Base-by-base conservation (phyloP, 1,284 basidiomycete genomes). In the Cystobasidium slooffiae region DNA sequence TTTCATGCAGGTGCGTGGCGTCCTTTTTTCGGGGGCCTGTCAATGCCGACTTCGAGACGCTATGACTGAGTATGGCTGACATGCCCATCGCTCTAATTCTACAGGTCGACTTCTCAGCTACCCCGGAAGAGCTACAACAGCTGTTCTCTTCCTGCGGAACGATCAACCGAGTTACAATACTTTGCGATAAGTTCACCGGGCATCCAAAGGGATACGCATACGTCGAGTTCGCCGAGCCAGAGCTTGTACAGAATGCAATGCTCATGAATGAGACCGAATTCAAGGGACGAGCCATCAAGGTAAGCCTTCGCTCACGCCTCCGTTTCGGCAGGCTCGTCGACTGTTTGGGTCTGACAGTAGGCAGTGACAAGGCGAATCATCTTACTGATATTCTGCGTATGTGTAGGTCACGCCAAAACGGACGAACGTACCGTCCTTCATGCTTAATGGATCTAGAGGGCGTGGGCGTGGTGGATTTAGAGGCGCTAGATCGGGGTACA, bases 161-260 rank as follows among this genome's bases (percentile, higher is more conserved):
- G 22, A 99, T 99, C 83, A 99, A 99, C 85, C 89, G 97, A 79
- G 94, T 99, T 64, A 99, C 97, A 0, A 99, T 99, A 80, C 88
- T 99, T 37, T 99, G 97, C 83, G 97, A 99, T 87, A 99, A 99
- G 85, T 99, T 97, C 83, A 98, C 96, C 18, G 97, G 97, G 56
- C 96, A 98, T 85, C 96, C 97, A 52, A 99, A 98, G 88, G 97
- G 96, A 93, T 99, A 92, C 84, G 96, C 96, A 66, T 99, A 99
- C 84, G 94, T 99, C 67, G 97, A 99, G 83, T 99, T 99, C 82
- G 89, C 97, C 78, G 94, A 97, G 80, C 87, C 94, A n/a, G 89
- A 92, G 72, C 89, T 93, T 77, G 91, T 99, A 72, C 91, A 94
- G 79, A 92, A 94, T 77, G 95, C 97, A 20, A 82, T 96, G 78